phyloP scores from a whole-genome alignment of 83 land plant genomes.

The Thuja plicata region DNA sequence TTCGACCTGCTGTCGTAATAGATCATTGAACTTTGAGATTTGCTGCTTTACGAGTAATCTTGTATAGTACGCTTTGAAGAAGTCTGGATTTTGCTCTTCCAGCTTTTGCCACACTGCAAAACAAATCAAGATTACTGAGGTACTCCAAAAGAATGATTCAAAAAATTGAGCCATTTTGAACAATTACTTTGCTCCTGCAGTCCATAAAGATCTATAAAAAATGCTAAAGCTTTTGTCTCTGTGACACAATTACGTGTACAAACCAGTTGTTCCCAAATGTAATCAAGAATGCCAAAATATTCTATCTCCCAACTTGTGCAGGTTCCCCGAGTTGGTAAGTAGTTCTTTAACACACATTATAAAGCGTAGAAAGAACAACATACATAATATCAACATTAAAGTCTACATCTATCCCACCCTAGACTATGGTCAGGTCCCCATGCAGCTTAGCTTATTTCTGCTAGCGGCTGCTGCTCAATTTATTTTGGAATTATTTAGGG shows the following conservation, averaged over 20 bases:
- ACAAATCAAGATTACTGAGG: conserved; percentile 3
- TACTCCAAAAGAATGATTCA: background rate
- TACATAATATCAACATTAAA: background rate
- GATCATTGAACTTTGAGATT: conserved; percentile 48
- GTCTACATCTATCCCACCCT: background rate
- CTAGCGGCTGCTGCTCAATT: too few relatives aligned
- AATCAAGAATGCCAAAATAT: background rate
- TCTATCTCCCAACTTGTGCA: background rate
- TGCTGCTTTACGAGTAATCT: conserved; percentile 55
- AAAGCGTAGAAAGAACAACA: background rate
- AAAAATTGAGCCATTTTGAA: background rate
- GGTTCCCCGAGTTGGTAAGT: too few relatives aligned
- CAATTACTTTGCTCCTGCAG: background rate
- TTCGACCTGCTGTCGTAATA: conserved; percentile 52
- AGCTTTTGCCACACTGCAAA: conserved; percentile 66
- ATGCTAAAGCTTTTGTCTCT: background rate
- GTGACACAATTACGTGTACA: background rate
- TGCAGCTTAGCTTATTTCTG: too few relatives aligned
- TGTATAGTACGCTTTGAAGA: conserved; percentile 63
- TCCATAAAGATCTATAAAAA: background rate
- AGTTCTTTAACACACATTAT: too few relatives aligned
- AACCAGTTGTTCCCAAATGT: background rate
- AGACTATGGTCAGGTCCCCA: background rate
- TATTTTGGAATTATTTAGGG: too few relatives aligned
- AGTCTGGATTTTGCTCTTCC: conserved; percentile 65